Base-by-base conservation (phyloP, 441 rosid species). In the Brassica hybrid region DNA sequence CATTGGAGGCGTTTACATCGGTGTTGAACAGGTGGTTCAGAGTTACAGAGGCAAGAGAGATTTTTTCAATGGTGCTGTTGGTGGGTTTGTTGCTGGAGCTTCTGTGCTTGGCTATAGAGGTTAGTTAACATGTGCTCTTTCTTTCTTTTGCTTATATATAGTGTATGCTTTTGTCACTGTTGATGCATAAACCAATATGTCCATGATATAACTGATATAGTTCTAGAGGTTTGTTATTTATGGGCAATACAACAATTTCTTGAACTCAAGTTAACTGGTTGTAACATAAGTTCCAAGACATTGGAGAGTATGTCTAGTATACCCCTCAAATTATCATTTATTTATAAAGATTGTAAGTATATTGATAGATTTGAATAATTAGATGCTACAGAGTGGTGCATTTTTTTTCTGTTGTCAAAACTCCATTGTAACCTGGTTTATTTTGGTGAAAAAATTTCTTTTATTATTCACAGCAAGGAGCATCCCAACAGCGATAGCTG, bases 61-160 rank as follows among this genome's bases (percentile, higher is more conserved):
- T 72, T 91, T 94, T 65, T 75, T 88, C 62, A 94, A 94, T 84
- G 98, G 98, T 79, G 91, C 95, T 75, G 86, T 92, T 34, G 94
- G 98, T 38, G 97, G 97, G 78, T 94, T 94, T 63, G 95, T 83
- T 23, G 94, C 98, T 72, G 97, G 98, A 48, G 95, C 98, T 62
- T 73, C 95, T n/a, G 48, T 92, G 62, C 86, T 92, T 6, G 98
- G 98, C 63, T 89, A 64, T 69, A 91, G 79, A 89, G 97, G 32
- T 27, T 27, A 27, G n/a, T n/a, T n/a, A 4, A 27, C 32, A 27
- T 5, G 2, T 30, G 38, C 38, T 32, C 41, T 36, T 8, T 36
- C 8, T 5, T 27, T 27, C 32, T 27, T 27, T 27, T 21, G 23
- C 23, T 21, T 21, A 21, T 21, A 21, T 21, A 21, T 21, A 21